Base-by-base conservation (phyloP, 805 yeast genomes). In the Candida maesae region DNA sequence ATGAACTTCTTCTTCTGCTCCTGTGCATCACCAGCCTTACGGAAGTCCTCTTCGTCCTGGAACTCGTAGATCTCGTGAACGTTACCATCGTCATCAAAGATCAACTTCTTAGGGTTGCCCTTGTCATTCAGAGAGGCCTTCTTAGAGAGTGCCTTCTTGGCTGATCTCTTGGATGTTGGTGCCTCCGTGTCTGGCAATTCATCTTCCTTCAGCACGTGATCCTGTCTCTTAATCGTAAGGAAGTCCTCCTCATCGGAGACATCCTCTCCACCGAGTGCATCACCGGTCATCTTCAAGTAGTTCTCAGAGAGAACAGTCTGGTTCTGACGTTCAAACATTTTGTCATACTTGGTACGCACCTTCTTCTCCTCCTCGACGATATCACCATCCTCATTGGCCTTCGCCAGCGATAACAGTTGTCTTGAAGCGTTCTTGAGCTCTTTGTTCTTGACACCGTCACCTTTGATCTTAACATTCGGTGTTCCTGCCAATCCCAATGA, bases 401-500 rank as follows among this genome's bases (percentile, higher is more conserved):
- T 74, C 2, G 78, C 63, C 39, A 87, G 65, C 6, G 74, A 71
- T 35, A 76, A 53, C 48, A 90, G 64, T 50, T 80, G 79, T 55
- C 96, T 76, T 1, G 95, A 81, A 19, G 81, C 78, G 60, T 91
- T 91, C 63, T 91, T 91, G 66, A 77, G 66, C 51, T 80, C 88
- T 56, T 87, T 87, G 19, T 73, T 67, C 72, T 67, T 49, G n/a
- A 35, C 56, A 60, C 64, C 13, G 23, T 46, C 51, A 26, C 80
- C 83, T 31, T 69, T 69, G 42, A 91, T 74, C 59, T 87, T 89
- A 53, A 93, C 84, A 53, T 85, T 82, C 32, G 99, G 99, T 3
- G 96, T 96, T 40, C 97, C 96, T 1, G 98, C 96, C 32, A 93
- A 72, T 9, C 99, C 99, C 35, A 90, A 63, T 4, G 96, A 84